phyloP scores from a whole-genome alignment of 2,329 filamentous ascomycete species.

The Fusarium transvaalense region DNA sequence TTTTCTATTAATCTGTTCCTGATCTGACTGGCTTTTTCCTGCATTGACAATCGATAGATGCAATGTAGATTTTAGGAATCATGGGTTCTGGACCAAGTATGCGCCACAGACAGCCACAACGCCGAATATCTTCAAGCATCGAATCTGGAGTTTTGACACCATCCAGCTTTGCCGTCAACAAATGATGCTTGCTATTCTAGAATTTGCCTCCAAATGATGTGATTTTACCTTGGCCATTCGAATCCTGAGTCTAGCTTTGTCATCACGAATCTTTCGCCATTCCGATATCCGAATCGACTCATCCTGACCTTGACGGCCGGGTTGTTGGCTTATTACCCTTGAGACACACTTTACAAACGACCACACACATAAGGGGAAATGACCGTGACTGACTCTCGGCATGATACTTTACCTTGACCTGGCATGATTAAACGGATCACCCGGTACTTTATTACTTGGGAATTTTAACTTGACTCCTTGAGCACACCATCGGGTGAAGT shows the following conservation, averaged over 20 bases:
- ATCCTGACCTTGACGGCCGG: conserved; percentile 11
- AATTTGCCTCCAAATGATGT: conserved; percentile 34
- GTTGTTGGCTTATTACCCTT: conserved; percentile 10
- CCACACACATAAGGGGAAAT: conserved; percentile 3
- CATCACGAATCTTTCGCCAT: conserved; percentile 31
- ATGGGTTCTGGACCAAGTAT: background rate
- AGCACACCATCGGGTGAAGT: conserved; percentile 44
- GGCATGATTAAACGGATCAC: background rate
- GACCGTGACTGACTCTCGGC: conserved; percentile 20
- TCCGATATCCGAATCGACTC: conserved; percentile 38
- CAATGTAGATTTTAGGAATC: background rate
- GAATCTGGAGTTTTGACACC: conserved; percentile 8
- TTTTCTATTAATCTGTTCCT: conserved; percentile 15
- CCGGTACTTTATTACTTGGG: conserved; percentile 20
- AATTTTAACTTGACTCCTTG: conserved; percentile 8
- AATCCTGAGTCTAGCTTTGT: conserved; percentile 17
- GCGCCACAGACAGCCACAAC: conserved; percentile 31
- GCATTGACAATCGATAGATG: conserved; percentile 11
- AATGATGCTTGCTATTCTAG: conserved; percentile 2
- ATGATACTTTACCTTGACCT: background rate
- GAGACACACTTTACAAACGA: conserved; percentile 12
- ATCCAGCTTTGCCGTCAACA: background rate
- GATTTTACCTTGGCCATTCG: conserved; percentile 21
- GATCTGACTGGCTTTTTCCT: conserved; percentile 19
- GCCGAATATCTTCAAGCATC: background rate